Base-by-base conservation (phyloP, 148 eudicot species). In the Diospyros lotus region DNA sequence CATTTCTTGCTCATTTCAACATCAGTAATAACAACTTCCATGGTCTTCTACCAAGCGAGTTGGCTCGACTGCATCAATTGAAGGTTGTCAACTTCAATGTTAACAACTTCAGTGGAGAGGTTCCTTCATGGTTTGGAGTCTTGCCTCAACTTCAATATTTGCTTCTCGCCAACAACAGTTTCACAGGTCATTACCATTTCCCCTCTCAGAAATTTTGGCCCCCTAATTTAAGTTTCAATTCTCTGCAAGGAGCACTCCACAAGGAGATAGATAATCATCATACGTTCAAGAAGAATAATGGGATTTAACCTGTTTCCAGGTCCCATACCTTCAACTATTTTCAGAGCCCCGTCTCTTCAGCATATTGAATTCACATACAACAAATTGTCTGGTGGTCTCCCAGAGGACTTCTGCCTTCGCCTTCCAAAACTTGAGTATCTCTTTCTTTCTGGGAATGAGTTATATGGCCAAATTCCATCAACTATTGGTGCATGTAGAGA, bases 101-200 rank as follows among this genome's bases (percentile, higher is more conserved):
- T 15, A 75, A 75, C 56, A 58, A 75, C 56, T 68, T 75, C 38
- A 58, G 12, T 15, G 78, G 78, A 66, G 56, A 43, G 9, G 44
- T 75, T 42, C 78, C 78, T 13, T 4, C 66, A 28, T 66, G 78
- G 78, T 13, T 75, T 17, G 52, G 40, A 40, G 11, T 13, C 14
- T 63, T 63, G 11, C 43, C 66, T 3, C 2, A 63, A 39, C 43
- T 63, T 63, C 66, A 40, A 40, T 11, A 63, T 14, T 63, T 63
- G 45, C 14, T 9, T 8, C 45, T 63, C 4, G 13, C 13, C 39
- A 63, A 63, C 54, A 69, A 69, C 17, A 69, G 59, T 38, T 69
- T 69, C 72, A 28, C 58, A 8, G 59, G 72, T n/a, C 14, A 9
- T 3, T 52, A 9, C 58, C 72, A 18, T 5, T 15, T 59, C n/a